These are phyloP conservation scores for Batkoa obscura DNA, from an alignment of 371 early-diverging fungal genomes.

Conservation along the genomic window DNA sequence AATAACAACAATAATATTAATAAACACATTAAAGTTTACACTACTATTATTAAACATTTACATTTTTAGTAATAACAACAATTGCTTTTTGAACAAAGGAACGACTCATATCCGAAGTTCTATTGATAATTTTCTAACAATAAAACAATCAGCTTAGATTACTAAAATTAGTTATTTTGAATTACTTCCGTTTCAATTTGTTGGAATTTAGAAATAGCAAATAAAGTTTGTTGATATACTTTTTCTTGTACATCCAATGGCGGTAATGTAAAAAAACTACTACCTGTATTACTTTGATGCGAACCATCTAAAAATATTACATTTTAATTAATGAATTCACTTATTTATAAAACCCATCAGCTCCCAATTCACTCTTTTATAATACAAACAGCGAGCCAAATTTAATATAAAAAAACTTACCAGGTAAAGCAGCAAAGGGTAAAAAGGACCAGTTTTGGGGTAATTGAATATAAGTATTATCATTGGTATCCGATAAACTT, in stretches of 20 bases:
- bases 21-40: no score
- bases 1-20: no score
- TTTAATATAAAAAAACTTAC: no score
- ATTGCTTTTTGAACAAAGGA: background rate
- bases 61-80: background rate
- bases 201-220: background rate
- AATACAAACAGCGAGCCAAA: no score
- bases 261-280: background rate
- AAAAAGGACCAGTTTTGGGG: background rate
- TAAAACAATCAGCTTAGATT: background rate
- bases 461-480: background rate
- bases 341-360: no score
- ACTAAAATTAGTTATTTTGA: background rate
- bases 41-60: background rate
- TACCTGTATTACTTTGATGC: background rate
- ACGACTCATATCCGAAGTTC: background rate
- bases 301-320: no score
- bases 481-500: background rate
- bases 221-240: background rate
- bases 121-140: background rate
- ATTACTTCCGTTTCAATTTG: background rate
- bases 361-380: no score
- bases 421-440: constrained; percentile 1
- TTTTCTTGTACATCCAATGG: background rate
- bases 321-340: no score